phyloP scores from a whole-genome alignment of 2,329 filamentous ascomycete genomes.

The Lizonia empirigonia region DNA sequence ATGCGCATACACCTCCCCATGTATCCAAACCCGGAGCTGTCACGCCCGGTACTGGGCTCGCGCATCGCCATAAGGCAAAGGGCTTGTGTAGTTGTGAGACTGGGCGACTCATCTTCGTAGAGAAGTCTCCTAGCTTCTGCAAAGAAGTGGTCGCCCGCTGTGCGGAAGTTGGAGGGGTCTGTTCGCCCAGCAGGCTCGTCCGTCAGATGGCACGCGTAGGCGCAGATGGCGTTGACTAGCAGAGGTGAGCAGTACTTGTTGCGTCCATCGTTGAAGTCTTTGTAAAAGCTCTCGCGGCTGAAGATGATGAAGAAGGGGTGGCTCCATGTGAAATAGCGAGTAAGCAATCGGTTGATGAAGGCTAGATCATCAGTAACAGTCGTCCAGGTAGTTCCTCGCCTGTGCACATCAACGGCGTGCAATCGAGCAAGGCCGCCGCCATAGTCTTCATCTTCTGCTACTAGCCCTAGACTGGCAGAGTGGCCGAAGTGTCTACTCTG shows the following conservation, averaged over 20 bases:
- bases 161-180: conserved; percentile 65
- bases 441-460: conserved; percentile 44
- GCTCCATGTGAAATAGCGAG: conserved; percentile 72
- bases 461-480: conserved; percentile 46
- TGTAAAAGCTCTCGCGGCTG: conserved; percentile 72
- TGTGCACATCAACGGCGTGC: conserved; percentile 20
- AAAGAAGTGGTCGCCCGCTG: conserved; percentile 76
- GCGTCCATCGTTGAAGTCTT: conserved; percentile 66
- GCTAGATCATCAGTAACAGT: conserved; percentile 62
- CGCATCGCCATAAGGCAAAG: conserved; percentile 77
- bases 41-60: conserved; percentile 73
- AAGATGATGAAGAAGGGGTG: conserved; percentile 77
- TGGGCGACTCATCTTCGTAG: conserved; percentile 62
- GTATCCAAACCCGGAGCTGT: conserved; percentile 75
- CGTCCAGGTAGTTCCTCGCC: conserved; percentile 59
- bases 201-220: conserved; percentile 72
- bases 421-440: conserved; percentile 22
- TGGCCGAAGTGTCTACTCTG: conserved; percentile 47
- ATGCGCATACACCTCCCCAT: conserved; percentile 74
- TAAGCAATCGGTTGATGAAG: conserved; percentile 67
- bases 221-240: conserved; percentile 68
- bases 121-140: conserved; percentile 69
- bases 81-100: conserved; percentile 73
- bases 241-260: conserved; percentile 71
- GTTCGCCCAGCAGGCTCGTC: conserved; percentile 67